Conservation (phyloP, 306 rosid genomes). For the Quercus suber region DNA sequence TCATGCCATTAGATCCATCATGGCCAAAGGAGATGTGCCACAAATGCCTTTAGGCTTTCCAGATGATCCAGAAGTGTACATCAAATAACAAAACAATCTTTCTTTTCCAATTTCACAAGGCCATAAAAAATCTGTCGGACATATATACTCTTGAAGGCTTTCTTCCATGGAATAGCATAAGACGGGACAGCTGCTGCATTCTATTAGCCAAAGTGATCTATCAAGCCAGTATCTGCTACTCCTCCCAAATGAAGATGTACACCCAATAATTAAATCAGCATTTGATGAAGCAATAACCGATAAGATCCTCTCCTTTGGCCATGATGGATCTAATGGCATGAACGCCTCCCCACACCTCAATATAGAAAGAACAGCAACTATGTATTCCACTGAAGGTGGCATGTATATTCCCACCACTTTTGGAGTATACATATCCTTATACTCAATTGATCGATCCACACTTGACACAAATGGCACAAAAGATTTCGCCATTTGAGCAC, state of each 20-base stretch:
- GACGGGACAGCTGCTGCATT: constrained; percentile 30
- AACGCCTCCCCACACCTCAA: constrained; percentile 74
- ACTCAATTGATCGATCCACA: constrained; percentile 26
- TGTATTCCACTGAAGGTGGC: constrained; percentile 77
- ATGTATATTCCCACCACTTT: constrained; percentile 69
- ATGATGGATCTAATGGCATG: constrained; percentile 79
- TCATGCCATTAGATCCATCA: constrained; percentile 79
- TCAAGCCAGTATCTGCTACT: constrained; percentile 35
- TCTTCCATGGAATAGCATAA: constrained; percentile 54
- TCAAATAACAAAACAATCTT: constrained; percentile 69
- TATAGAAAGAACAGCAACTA: constrained; percentile 71
- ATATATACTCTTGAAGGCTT: constrained; percentile 22
- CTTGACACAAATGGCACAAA: constrained; percentile 5
- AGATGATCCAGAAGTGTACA: constrained; percentile 95
- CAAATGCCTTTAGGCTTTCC: constrained; percentile 92
- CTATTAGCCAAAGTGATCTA: constrained; percentile 46
- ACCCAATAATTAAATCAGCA: constrained; percentile 54
- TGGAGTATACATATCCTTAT: constrained; percentile 34
- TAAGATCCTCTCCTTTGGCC: constrained; percentile 68
- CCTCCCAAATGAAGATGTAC: constrained; percentile 41
- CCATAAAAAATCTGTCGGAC: constrained; percentile 37
- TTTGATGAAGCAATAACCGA: constrained; percentile 51
- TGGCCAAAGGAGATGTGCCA: constrained; percentile 84
- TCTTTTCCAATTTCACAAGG: constrained; percentile 49
- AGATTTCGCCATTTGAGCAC: constrained; percentile 16